These are phyloP conservation scores for Eremochloa ophiuroides DNA, from an alignment of 176 grass and related monocot species.

Conservation along the genomic window DNA sequence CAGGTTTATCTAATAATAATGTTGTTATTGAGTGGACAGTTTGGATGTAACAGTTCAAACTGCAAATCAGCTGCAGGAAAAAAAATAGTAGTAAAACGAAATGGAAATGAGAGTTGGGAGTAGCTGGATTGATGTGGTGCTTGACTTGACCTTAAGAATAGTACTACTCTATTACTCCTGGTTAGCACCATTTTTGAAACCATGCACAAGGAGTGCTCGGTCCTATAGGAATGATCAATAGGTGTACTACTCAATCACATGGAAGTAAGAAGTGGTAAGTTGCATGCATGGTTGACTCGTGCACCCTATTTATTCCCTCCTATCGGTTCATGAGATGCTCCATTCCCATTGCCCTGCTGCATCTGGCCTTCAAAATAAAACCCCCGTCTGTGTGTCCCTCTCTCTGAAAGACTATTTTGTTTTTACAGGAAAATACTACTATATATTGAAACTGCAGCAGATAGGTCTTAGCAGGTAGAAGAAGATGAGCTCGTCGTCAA, in stretches of 20 bases:
- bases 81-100: background rate
- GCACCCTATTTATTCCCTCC: background rate
- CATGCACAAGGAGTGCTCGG: too few species aligned
- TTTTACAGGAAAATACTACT: too few species aligned
- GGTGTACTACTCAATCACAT: background rate
- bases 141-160: background rate
- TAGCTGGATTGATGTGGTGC: background rate
- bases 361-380: too few species aligned
- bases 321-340: background rate
- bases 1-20: background rate
- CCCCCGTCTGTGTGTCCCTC: background rate
- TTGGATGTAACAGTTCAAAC: background rate
- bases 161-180: background rate
- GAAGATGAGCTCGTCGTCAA: constrained; percentile 54
- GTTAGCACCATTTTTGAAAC: background rate
- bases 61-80: background rate
- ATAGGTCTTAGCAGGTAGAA: background rate
- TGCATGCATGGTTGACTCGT: background rate
- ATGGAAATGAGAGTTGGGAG: background rate
- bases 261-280: background rate
- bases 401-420: background rate
- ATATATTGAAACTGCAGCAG: background rate
- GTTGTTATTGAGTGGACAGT: background rate
- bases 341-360: background rate
- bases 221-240: background rate